phyloP scores from a whole-genome alignment of 768 basidiomycete species.

The Pisolithus tinctorius region DNA sequence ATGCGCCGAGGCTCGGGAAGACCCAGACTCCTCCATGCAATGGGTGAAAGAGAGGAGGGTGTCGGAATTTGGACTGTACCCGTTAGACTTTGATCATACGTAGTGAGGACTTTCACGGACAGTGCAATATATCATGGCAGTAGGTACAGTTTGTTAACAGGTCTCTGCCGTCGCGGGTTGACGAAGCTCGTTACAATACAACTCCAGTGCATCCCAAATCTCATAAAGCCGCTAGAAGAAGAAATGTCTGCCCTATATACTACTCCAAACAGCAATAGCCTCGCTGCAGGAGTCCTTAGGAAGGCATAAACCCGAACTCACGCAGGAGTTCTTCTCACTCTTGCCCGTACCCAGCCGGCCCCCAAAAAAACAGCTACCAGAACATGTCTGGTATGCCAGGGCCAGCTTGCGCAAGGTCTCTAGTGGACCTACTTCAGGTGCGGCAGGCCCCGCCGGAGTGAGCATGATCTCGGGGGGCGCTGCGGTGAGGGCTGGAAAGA shows the following conservation, averaged over 20 bases:
- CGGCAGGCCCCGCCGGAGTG: conserved; percentile 1
- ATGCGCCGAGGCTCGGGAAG: conserved; percentile 43
- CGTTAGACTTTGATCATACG: conserved; percentile 1
- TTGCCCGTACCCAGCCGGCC: conserved; percentile 28
- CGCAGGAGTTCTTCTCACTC: conserved; percentile 38
- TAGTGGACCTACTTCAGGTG: conserved; percentile 8
- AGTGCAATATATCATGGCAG: neutral
- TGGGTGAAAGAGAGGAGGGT: conserved; percentile 56
- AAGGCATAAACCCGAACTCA: conserved; percentile 34
- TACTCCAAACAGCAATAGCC: conserved; percentile 74
- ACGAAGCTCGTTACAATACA: too few species aligned
- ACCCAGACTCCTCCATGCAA: conserved; percentile 49
- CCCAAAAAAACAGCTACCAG: conserved; percentile 1
- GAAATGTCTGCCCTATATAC: conserved; percentile 74
- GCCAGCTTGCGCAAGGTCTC: neutral
- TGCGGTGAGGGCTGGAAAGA: conserved; percentile 20
- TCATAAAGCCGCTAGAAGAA: neutral
- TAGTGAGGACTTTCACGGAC: neutral
- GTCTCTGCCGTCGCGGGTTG: neutral
- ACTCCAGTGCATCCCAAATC: neutral
- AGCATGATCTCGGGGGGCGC: neutral
- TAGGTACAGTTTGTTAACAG: neutral
- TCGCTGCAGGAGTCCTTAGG: conserved; percentile 83
- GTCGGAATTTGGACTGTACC: conserved; percentile 43
- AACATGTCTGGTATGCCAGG: conserved; percentile 11